Conservation (phyloP, 305 asterid species). For the Andrographis paniculata region DNA sequence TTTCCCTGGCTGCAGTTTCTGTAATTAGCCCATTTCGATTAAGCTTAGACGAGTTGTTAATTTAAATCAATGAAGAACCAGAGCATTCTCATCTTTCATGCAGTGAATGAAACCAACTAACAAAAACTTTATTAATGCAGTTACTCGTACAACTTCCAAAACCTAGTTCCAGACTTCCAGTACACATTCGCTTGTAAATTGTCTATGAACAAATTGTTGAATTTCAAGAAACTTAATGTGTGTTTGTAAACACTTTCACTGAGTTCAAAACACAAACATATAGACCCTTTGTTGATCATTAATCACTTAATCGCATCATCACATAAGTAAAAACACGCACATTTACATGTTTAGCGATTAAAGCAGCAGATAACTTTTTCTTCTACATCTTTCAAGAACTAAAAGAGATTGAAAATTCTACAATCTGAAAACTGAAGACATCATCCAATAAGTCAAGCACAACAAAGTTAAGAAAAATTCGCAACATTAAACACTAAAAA, state of each 20-base stretch:
- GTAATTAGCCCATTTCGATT: slow-evolving; percentile 18
- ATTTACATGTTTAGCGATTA: background rate
- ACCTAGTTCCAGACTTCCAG: background rate
- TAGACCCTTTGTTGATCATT: too few relatives aligned
- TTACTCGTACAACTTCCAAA: background rate
- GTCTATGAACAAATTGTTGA: too few relatives aligned
- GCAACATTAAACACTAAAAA: too few relatives aligned
- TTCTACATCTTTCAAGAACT: background rate
- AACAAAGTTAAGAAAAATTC: background rate
- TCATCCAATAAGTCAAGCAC: background rate
- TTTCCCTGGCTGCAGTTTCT: slow-evolving; percentile 67
- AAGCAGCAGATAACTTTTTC: background rate
- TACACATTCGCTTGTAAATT: too few relatives aligned
- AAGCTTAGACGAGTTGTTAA: slow-evolving; percentile 2
- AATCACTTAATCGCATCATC: too few relatives aligned
- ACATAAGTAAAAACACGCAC: background rate
- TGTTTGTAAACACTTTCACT: too few relatives aligned
- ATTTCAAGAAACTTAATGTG: too few relatives aligned
- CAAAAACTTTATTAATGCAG: background rate
- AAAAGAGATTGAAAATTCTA: background rate
- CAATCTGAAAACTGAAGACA: background rate
- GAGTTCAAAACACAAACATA: too few relatives aligned
- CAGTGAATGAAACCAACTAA: background rate
- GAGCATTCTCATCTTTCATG: slow-evolving; percentile 8
- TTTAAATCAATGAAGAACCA: slow-evolving; percentile 10